Percentiles rank a stretch among this genome's conserved stretches.
phyloP scores from a whole-genome alignment of 495 filamentous ascomycete species.

The Trichoderma asperelloides region DNA sequence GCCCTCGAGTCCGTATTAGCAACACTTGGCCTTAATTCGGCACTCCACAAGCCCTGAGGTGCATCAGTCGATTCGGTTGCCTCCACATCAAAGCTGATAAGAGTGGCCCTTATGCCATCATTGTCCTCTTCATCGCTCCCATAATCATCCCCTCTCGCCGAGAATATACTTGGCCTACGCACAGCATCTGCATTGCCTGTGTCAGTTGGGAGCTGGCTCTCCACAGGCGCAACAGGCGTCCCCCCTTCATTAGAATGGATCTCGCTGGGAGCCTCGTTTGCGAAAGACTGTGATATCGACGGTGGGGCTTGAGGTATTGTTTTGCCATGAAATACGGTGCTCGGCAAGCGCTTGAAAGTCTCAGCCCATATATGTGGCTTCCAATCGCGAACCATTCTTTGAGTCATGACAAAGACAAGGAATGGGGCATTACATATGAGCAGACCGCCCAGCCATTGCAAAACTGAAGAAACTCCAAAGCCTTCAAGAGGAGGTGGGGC shows the following conservation, averaged over 20 bases:
- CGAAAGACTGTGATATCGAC: not conserved
- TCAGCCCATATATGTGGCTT: conserved; percentile 4
- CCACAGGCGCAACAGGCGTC: not conserved
- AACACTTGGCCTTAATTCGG: conserved; percentile 42
- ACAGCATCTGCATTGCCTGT: not conserved
- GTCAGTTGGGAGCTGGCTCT: not conserved
- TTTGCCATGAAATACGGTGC: not conserved
- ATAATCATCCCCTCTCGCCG: conserved; percentile 28
- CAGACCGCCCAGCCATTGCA: not conserved
- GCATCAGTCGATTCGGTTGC: conserved; percentile 34
- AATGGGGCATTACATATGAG: conserved; percentile 12
- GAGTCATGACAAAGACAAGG: conserved; percentile 1
- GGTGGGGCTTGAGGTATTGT: not conserved
- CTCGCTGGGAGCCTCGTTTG: not conserved
- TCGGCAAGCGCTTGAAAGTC: conserved; percentile 7
- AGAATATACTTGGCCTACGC: conserved; percentile 21
- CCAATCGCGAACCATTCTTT: conserved; percentile 4
- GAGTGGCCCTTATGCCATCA: conserved; percentile 38
- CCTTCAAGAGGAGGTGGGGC: conserved; percentile 26
- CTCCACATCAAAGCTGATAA: conserved; percentile 52
- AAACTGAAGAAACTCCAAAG: not conserved
- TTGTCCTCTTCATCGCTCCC: conserved; percentile 41
- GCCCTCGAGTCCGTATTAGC: conserved; percentile 4
- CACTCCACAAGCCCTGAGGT: conserved; percentile 43
- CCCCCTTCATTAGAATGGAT: not conserved